Conservation (phyloP, 352 stramenopile genomes). For the Pythium apleroticum region DNA sequence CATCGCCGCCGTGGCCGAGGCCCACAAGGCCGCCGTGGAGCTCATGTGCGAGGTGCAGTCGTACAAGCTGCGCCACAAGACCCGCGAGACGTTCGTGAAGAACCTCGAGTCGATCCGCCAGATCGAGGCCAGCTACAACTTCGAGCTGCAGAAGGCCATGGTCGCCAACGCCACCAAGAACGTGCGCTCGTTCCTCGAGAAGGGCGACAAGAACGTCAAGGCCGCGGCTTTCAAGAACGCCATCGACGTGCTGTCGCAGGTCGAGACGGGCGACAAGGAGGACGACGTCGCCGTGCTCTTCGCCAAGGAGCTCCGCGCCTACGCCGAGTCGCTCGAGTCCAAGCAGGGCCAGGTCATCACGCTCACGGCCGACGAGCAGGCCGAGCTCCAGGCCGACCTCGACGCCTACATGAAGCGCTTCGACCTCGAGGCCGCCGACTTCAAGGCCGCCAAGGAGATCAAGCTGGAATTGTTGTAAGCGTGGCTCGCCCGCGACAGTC, state of each 20-base stretch:
- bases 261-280: constrained; percentile 77
- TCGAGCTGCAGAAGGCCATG: constrained; percentile 85
- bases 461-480: constrained; percentile 87
- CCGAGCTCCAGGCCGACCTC: constrained; percentile 78
- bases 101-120: constrained; percentile 87
- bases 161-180: constrained; percentile 69
- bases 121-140: constrained; percentile 79
- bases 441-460: constrained; percentile 83
- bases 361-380: constrained; percentile 75
- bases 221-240: constrained; percentile 83
- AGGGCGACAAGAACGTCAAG: constrained; percentile 86
- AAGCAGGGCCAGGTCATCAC: constrained; percentile 80
- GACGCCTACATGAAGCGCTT: constrained; percentile 89
- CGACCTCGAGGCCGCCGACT: constrained; percentile 71
- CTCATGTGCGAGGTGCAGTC: constrained; percentile 86
- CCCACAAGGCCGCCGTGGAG: constrained; percentile 79
- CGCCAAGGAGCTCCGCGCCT: constrained; percentile 80
- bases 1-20: constrained; percentile 69
- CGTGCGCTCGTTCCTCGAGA: constrained; percentile 67
- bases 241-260: constrained; percentile 77
- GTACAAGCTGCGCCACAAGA: constrained; percentile 88
- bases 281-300: constrained; percentile 83
- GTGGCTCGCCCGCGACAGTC: not conserved
- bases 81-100: constrained; percentile 83
- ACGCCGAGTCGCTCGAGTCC: constrained; percentile 66